Evolutionary conservation across 148 eudicot genomes (phyloP).

Genomic region (Rhododendron kiyosumense): DNA sequence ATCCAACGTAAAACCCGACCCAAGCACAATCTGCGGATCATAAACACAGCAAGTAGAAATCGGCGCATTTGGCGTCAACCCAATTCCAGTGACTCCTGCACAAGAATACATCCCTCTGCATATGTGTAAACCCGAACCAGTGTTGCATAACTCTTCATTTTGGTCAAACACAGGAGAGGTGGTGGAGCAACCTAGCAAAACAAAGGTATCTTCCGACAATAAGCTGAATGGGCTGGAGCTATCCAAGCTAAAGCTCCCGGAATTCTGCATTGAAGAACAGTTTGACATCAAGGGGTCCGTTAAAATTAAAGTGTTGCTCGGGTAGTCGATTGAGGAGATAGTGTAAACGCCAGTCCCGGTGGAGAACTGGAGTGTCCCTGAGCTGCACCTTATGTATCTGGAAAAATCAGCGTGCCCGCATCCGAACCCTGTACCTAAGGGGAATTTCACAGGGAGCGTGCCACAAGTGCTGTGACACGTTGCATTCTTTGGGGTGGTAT

Average conservation of each 20-base stretch:
- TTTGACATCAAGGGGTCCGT: slow-evolving; percentile 39
- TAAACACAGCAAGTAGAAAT: slow-evolving; percentile 38
- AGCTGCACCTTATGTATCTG: slow-evolving; percentile 23
- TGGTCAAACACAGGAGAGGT: slow-evolving; percentile 38
- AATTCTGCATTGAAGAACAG: slow-evolving; percentile 40
- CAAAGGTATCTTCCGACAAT: slow-evolving; percentile 17
- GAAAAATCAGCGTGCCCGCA: slow-evolving; percentile 36
- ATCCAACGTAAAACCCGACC: slow-evolving; percentile 27
- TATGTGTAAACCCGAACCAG: slow-evolving; percentile 29
- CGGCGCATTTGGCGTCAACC: slow-evolving; percentile 30
- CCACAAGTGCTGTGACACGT: slow-evolving; percentile 27
- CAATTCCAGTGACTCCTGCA: slow-evolving; percentile 29
- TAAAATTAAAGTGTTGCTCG: slow-evolving; percentile 19
- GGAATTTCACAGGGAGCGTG: slow-evolving; percentile 21
- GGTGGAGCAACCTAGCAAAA: slow-evolving; percentile 33
- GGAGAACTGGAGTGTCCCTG: slow-evolving; percentile 27
- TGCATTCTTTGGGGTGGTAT: slow-evolving; percentile 17
- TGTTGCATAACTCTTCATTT: slow-evolving; percentile 26
- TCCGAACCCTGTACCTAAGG: slow-evolving; percentile 35
- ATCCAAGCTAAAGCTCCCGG: slow-evolving; percentile 35
- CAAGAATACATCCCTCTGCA: slow-evolving; percentile 42
- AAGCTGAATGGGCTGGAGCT: slow-evolving; percentile 25
- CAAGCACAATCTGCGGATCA: slow-evolving; percentile 19
- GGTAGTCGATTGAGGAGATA: slow-evolving; percentile 32
- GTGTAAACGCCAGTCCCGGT: slow-evolving; percentile 27